phyloP scores from a whole-genome alignment of 768 basidiomycete genomes.

The Pisolithus sp. region DNA sequence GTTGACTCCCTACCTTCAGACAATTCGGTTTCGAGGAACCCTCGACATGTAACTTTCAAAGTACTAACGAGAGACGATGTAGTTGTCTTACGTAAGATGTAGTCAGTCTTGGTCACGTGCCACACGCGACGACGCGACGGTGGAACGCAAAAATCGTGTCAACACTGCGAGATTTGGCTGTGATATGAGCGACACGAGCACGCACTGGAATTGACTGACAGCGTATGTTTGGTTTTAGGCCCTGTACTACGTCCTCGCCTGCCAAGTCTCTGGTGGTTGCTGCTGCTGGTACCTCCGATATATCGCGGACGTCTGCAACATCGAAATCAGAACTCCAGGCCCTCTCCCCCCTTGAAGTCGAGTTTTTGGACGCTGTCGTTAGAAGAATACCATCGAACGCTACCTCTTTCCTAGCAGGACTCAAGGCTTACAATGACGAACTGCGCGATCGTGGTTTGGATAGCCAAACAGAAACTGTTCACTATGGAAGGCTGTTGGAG shows the following conservation, averaged over 20 bases:
- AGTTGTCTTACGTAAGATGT: not conserved
- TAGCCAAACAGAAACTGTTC: constrained; percentile 66
- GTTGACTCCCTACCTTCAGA: constrained; percentile 66
- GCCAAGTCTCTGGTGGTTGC: constrained; percentile 24
- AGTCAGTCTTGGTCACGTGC: not conserved
- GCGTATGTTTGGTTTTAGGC: constrained; percentile 41
- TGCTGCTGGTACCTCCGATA: constrained; percentile 24
- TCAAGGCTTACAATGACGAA: constrained; percentile 81
- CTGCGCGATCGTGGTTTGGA: constrained; percentile 71
- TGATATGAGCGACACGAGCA: constrained; percentile 1
- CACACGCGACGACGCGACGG: not conserved
- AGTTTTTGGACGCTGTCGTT: constrained; percentile 72
- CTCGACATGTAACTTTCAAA: too few relatives aligned
- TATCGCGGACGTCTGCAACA: constrained; percentile 34
- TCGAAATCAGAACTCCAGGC: constrained; percentile 44
- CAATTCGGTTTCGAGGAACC: too few relatives aligned
- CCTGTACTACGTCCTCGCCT: constrained; percentile 44
- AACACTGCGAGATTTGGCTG: not conserved
- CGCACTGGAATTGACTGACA: not conserved
- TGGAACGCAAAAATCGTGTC: not conserved
- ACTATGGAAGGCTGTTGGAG: constrained; percentile 78
- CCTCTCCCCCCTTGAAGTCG: constrained; percentile 52
- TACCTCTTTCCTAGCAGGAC: constrained; percentile 72
- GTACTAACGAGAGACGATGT: too few relatives aligned
- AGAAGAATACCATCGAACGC: constrained; percentile 58